A percentile compares a stretch with the other conserved stretches of the same genome.
Conservation (phyloP, 225 moss, liverwort and hornwort genomes). For the Pleurozium schreberi region DNA sequence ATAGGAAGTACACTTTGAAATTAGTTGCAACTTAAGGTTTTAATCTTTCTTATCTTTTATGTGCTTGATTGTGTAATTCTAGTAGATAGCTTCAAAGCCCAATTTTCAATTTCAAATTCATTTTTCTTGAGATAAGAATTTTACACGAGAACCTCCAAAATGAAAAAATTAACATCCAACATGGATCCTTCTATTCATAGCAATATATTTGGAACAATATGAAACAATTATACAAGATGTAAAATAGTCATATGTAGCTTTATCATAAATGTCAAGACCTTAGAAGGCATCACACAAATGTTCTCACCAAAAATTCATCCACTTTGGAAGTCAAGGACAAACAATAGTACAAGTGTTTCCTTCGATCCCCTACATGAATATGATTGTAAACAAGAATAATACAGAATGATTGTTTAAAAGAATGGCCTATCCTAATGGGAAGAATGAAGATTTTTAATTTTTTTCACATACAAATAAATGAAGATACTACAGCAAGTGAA, state of each 20-base stretch:
- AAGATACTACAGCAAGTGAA: neutral
- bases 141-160: neutral
- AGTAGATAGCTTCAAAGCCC: neutral
- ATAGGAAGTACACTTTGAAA: neutral
- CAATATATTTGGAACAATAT: neutral
- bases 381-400: too few relatives aligned
- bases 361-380: neutral
- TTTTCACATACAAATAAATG: neutral
- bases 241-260: neutral
- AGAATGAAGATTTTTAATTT: neutral
- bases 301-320: neutral
- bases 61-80: neutral
- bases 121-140: neutral
- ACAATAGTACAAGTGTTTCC: neutral
- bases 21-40: neutral
- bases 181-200: fast-evolving
- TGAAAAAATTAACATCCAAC: neutral
- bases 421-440: neutral
- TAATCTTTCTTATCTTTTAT: neutral
- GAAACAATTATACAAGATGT: neutral
- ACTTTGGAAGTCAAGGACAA: neutral
- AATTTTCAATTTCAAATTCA: neutral
- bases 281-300: neutral
- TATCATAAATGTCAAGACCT: neutral
- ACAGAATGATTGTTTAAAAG: neutral